A percentile compares a stretch with the other conserved stretches of the same genome.
phyloP scores from a whole-genome alignment of 768 basidiomycete species.

The Boletus sp. region DNA sequence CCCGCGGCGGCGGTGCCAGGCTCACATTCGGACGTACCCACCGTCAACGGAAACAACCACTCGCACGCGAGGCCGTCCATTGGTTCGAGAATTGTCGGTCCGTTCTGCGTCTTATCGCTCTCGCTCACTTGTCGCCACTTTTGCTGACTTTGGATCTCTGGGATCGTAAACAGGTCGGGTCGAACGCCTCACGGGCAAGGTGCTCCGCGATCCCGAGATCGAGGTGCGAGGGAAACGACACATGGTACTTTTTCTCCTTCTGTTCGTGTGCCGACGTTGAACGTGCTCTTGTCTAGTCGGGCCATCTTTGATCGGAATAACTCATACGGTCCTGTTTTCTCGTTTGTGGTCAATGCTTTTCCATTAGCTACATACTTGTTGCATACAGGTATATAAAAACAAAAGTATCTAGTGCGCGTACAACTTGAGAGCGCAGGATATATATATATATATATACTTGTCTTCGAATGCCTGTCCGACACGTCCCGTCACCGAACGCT shows the following conservation, averaged over 20 bases:
- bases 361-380: too few relatives aligned
- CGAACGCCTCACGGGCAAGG: constrained; percentile 15
- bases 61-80: not conserved
- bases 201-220: constrained; percentile 19
- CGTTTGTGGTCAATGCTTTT: not conserved
- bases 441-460: not conserved
- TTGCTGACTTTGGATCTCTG: too few relatives aligned
- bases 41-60: not conserved
- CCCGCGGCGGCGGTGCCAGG: too few relatives aligned
- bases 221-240: constrained; percentile 19
- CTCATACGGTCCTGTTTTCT: too few relatives aligned
- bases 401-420: not conserved
- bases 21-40: too few relatives aligned
- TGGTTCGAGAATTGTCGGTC: constrained; percentile 6
- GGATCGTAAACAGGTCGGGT: constrained; percentile 17
- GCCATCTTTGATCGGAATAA: not conserved
- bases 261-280: not conserved
- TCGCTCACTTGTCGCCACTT: too few relatives aligned
- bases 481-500: not conserved
- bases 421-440: too few relatives aligned
- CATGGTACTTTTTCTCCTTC: not conserved
- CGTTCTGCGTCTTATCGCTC: too few relatives aligned
- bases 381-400: not conserved
- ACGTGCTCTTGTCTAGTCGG: not conserved
- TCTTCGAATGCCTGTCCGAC: not conserved